Evolutionary conservation across 352 stramenopile genomes (phyloP), one percentile per base, ranked within the genome.

Genomic region (Globisporangium uncinulatum): DNA sequence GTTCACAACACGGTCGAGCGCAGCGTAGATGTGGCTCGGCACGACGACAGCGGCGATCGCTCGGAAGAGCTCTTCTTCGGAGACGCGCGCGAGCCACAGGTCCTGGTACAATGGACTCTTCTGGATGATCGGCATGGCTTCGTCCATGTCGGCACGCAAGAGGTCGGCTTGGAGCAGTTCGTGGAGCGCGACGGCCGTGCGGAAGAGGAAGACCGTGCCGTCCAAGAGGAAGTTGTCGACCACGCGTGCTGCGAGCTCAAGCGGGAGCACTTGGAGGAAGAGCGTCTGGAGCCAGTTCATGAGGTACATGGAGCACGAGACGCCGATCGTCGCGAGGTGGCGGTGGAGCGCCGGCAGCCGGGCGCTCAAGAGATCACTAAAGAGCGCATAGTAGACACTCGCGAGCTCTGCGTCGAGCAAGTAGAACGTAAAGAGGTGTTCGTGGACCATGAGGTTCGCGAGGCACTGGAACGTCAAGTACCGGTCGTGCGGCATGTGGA

Each of bases 271-370:
- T 61, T 94, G 86, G 6, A 92, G 47, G 36, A 92, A 96, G 7
- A 96, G 63, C 21, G 86, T 96, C 64, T 94, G 86, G 17, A 94
- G 61, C 86, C 86, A 94, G 57, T 94, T 93, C 79, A 94, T 92
- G 11, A 94, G 57, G 51, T 93, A 96, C 79, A 96, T 89, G 13
- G 80, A 83, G 32, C 74, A 74, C 1, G 78, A 77, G 8, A 92
- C 59, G 20, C 83, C 83, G 36, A 94, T 78, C 2, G 64, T 43
- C 4, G 51, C 49, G 37, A 94, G 61, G 58, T 95, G 83, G 7
- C 62, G 59, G 46, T 83, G 66, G 19, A 93, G 54, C 8, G 68
- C 66, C 1, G 83, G 78, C n/a, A 78, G 51, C 15, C 79, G 63
- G 6, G 70, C 52, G 37, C 67, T 54, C 29, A 96, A 44, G 42